Conservation (phyloP, 2,329 filamentous ascomycete genomes). For the Sporothrix brunneoviolacea region DNA sequence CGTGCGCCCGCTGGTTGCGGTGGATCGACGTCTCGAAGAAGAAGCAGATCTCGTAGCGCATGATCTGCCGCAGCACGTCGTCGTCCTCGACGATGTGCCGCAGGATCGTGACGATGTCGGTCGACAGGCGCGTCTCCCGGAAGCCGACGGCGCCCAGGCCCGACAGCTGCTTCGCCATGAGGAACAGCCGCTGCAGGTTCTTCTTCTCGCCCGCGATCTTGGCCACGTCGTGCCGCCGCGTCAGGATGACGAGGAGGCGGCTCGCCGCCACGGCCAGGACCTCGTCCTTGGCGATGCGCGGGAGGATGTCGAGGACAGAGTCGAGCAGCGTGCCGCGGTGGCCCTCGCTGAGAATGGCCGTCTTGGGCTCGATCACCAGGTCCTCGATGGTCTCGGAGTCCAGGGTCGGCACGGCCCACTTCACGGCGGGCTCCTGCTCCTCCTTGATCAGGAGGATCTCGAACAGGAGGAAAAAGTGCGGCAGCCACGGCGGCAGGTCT, state of each 20-base stretch:
- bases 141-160: slow-evolving; percentile 71
- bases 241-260: slow-evolving; percentile 80
- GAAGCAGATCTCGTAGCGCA: slow-evolving; percentile 80
- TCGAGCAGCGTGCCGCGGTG: slow-evolving; percentile 68
- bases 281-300: slow-evolving; percentile 81
- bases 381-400: slow-evolving; percentile 44
- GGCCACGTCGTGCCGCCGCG: slow-evolving; percentile 69
- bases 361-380: slow-evolving; percentile 52
- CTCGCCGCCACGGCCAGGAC: slow-evolving; percentile 75
- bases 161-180: slow-evolving; percentile 90
- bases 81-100: slow-evolving; percentile 94
- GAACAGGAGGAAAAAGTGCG: slow-evolving; percentile 80
- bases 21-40: slow-evolving; percentile 58
- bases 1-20: slow-evolving; percentile 49
- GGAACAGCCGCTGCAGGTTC: slow-evolving; percentile 82
- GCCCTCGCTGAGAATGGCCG: slow-evolving; percentile 55
- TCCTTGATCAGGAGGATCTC: slow-evolving; percentile 89
- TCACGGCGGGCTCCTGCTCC: slow-evolving; percentile 66
- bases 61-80: slow-evolving; percentile 81
- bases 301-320: slow-evolving; percentile 74
- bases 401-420: slow-evolving; percentile 56
- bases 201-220: slow-evolving; percentile 75
- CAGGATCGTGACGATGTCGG: slow-evolving; percentile 74
- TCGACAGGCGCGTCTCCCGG: slow-evolving; percentile 43
- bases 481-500: slow-evolving; percentile 85